phyloP scores from a whole-genome alignment of 306 rosid genomes.

The Sechiopsis laciniata region DNA sequence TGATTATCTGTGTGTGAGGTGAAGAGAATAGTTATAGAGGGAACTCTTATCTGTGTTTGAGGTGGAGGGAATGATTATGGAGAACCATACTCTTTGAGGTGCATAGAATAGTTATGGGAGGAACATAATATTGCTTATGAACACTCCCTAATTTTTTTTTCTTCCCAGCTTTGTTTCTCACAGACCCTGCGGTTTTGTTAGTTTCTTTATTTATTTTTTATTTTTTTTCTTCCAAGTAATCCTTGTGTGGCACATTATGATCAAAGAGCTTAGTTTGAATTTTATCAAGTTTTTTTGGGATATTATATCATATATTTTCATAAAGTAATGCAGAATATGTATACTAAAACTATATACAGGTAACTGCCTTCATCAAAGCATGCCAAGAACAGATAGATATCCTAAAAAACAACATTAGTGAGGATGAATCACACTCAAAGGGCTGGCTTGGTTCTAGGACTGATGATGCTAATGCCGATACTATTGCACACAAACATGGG shows the following conservation, averaged over 20 bases:
- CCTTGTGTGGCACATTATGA: neutral
- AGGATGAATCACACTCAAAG: conserved; percentile 60
- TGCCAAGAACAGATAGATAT: conserved; percentile 89
- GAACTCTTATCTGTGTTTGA: too few relatives aligned
- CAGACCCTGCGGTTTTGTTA: neutral
- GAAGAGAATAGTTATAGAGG: too few relatives aligned
- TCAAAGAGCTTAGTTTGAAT: neutral
- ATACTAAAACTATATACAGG: conserved; percentile 41
- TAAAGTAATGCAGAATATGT: conserved; percentile 8
- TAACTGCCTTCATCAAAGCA: conserved; percentile 77
- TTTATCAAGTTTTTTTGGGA: neutral
- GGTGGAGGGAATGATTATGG: too few relatives aligned
- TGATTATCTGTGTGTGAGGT: too few relatives aligned
- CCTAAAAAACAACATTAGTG: conserved; percentile 67
- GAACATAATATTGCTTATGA: too few relatives aligned
- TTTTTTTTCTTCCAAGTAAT: neutral
- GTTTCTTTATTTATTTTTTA: too few relatives aligned
- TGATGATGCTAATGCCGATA: conserved; percentile 67
- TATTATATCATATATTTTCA: conserved; percentile 16
- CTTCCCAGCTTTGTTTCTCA: neutral
- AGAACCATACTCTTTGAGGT: too few relatives aligned
- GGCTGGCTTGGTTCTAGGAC: conserved; percentile 72
- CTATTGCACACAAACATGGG: conserved; percentile 93
- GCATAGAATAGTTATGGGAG: too few relatives aligned
- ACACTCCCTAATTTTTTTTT: neutral